Conservation (phyloP, 805 yeast species). For the Candida sithepensis region DNA sequence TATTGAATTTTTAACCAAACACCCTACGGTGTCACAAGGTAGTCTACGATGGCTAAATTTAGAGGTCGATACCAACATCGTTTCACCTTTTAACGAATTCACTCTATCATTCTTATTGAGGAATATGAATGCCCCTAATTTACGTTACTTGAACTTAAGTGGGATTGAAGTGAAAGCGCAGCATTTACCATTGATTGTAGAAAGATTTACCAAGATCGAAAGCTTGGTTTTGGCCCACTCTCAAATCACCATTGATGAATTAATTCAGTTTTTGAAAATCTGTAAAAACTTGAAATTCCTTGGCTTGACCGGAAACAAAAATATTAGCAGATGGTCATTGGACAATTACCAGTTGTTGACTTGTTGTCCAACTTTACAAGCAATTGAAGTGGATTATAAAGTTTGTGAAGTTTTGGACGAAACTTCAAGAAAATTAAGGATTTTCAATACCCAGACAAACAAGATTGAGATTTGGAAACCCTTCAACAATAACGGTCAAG, state of each 20-base stretch:
- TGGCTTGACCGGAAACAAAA: constrained; percentile 63
- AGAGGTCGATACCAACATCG: constrained; percentile 52
- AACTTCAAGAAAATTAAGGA: constrained; percentile 27
- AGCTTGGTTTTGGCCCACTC: constrained; percentile 41
- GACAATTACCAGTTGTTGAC: constrained; percentile 44
- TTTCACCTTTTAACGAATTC: constrained; percentile 43
- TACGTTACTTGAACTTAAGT: constrained; percentile 47
- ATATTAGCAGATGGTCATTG: constrained; percentile 56
- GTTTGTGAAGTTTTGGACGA: constrained; percentile 45
- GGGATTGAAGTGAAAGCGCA: constrained; percentile 45
- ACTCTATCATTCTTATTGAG: constrained; percentile 42
- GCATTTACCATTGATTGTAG: constrained; percentile 36
- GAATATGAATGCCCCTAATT: constrained; percentile 40
- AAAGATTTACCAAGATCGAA: constrained; percentile 37
- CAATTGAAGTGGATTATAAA: constrained; percentile 65
- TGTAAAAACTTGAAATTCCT: constrained; percentile 46
- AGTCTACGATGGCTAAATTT: constrained; percentile 48
- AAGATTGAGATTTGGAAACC: constrained; percentile 41
- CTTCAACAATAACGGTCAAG: constrained; percentile 50
- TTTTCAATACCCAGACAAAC: constrained; percentile 16
- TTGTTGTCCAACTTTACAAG: constrained; percentile 46
- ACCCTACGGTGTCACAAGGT: constrained; percentile 53
- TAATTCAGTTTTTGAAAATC: constrained; percentile 33
- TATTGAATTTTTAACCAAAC: constrained; percentile 63
- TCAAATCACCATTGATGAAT: constrained; percentile 35